Evolutionary conservation across 441 rosid genomes (phyloP).

Genomic region (Pelargonium cotyledonis): DNA sequence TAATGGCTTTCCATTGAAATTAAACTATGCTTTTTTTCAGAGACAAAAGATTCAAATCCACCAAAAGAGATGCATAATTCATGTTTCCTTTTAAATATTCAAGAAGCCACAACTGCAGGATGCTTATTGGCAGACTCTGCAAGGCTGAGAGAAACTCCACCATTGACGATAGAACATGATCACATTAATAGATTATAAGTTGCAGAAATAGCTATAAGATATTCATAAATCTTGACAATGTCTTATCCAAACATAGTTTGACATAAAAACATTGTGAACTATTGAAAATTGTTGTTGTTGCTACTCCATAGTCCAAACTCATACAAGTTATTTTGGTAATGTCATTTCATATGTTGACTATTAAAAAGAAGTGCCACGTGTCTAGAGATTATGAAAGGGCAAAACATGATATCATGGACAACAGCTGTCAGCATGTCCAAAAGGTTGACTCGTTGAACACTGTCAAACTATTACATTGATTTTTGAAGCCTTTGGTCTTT

Average conservation of each 20-base stretch:
- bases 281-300: too few relatives aligned
- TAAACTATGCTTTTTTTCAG: background rate
- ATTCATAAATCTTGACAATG: too few relatives aligned
- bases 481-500: conserved; percentile 18
- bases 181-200: too few relatives aligned
- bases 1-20: background rate
- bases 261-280: too few relatives aligned
- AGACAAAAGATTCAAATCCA: conserved; percentile 25
- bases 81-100: background rate
- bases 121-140: background rate
- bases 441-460: conserved; percentile 35
- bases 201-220: too few relatives aligned
- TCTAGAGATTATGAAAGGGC: background rate
- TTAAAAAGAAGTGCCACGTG: conserved; percentile 17
- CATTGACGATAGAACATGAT: too few relatives aligned
- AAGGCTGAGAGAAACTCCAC: background rate
- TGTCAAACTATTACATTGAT: conserved; percentile 31
- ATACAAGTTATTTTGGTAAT: too few relatives aligned
- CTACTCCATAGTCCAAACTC: too few relatives aligned
- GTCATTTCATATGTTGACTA: conserved; percentile 3
- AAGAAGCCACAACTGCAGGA: background rate
- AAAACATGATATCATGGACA: conserved; percentile 25
- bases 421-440: conserved; percentile 37
- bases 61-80: conserved; percentile 30
- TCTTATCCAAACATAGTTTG: too few relatives aligned